Percentiles rank a stretch among this genome's conserved stretches.
Evolutionary conservation across 768 basidiomycete species (phyloP).

Genomic region (Phylloporus sp.): DNA sequence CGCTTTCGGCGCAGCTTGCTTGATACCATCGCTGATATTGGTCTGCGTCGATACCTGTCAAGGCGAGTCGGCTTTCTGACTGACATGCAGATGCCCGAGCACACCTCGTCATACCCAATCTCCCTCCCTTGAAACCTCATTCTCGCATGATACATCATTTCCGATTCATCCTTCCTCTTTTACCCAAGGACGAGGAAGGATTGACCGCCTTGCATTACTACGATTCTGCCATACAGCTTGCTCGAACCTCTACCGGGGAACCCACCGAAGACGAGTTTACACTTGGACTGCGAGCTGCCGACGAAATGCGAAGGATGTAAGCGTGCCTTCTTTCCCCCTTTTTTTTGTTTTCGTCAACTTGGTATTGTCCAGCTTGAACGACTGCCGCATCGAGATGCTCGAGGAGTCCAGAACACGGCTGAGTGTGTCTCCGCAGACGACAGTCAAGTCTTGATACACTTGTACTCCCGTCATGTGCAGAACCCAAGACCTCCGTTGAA

Average conservation of each 20-base stretch:
- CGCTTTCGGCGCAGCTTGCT: conserved; percentile 66
- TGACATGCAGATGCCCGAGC: conserved; percentile 54
- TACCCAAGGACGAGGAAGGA: conserved; percentile 56
- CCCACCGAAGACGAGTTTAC: conserved; percentile 65
- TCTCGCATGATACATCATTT: conserved; percentile 77
- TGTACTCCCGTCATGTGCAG: too few species aligned
- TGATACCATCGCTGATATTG: conserved; percentile 64
- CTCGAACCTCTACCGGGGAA: conserved; percentile 54
- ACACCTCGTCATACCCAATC: conserved; percentile 66
- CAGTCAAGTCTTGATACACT: conserved; percentile 10
- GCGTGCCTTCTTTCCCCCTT: too few species aligned
- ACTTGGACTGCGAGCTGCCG: conserved; percentile 55
- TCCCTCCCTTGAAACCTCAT: conserved; percentile 66
- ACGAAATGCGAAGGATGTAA: conserved; percentile 58
- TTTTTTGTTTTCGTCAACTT: background rate
- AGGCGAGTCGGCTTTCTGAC: conserved; percentile 5
- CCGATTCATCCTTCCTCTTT: conserved; percentile 64
- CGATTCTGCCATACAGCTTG: conserved; percentile 71
- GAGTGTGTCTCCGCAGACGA: conserved; percentile 18
- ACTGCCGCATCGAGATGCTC: conserved; percentile 61
- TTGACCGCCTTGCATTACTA: conserved; percentile 69
- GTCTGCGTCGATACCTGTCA: conserved; percentile 35
- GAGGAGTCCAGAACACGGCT: conserved; percentile 49
- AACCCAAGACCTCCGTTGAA: too few species aligned
- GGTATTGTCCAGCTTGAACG: conserved; percentile 43